Evolutionary conservation across 495 filamentous ascomycete genomes (phyloP).

Genomic region (Evansstolkia leycettana): DNA sequence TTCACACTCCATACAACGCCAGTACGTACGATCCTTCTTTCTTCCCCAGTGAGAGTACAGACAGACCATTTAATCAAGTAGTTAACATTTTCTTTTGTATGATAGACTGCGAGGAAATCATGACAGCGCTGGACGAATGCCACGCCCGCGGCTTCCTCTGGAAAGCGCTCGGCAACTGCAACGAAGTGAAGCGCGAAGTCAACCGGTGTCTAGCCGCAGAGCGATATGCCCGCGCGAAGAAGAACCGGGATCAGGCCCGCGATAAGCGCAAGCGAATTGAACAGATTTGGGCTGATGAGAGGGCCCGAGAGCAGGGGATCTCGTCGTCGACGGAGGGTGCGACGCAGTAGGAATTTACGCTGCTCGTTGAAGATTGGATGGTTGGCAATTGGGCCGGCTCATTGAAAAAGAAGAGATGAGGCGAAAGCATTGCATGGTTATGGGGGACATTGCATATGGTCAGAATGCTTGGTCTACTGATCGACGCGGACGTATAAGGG

Average conservation of each 20-base stretch:
- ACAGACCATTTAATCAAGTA: no score
- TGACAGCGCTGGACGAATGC: conserved; percentile 88
- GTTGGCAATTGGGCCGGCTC: no score
- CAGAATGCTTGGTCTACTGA: no score
- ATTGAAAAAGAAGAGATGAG: no score
- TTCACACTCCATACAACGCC: conserved; percentile 80
- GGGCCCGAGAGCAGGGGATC: conserved; percentile 9
- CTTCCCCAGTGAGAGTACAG: no score
- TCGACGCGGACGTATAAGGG: no score
- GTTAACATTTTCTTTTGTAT: background rate
- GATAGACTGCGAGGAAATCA: conserved; percentile 83
- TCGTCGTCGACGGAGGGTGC: background rate
- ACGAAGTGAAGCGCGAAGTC: conserved; percentile 65
- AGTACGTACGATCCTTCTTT: conserved; percentile 44
- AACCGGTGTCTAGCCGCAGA: conserved; percentile 72
- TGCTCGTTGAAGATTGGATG: no score
- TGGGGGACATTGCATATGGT: no score
- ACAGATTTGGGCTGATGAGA: conserved; percentile 61
- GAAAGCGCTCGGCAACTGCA: conserved; percentile 85
- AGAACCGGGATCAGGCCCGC: conserved; percentile 62
- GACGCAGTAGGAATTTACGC: background rate
- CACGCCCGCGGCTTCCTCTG: conserved; percentile 84
- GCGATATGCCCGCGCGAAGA: conserved; percentile 58
- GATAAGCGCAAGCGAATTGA: conserved; percentile 55
- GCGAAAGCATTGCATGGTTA: no score